Evolutionary conservation across 441 rosid species (phyloP).

Genomic region (Syzygium syzygioides): DNA sequence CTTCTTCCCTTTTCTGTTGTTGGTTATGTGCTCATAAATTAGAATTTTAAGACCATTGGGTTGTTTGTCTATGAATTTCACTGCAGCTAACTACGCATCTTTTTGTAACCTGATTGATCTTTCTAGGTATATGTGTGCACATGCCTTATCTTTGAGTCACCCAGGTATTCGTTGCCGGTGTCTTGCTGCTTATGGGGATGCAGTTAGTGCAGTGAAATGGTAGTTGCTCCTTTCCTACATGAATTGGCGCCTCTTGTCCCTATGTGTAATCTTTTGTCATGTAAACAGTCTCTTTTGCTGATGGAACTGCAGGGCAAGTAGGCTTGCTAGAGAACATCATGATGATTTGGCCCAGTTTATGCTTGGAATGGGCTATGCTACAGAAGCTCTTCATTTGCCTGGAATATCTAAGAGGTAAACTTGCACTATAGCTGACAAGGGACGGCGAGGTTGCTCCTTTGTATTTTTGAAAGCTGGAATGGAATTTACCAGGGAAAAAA

Average conservation of each 20-base stretch:
- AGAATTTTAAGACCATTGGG: background rate
- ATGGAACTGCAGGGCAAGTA: slow-evolving; percentile 71
- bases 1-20: background rate
- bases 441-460: background rate
- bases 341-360: slow-evolving; percentile 97
- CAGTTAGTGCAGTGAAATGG: slow-evolving; percentile 99
- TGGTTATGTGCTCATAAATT: background rate
- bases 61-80: background rate
- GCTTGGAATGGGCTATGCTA: slow-evolving; percentile 99
- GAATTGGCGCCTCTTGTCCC: background rate
- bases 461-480: background rate
- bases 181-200: slow-evolving; percentile 98
- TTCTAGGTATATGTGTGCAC: slow-evolving; percentile 93
- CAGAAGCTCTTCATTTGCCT: slow-evolving; percentile 98
- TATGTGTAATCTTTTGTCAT: background rate
- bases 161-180: slow-evolving; percentile 98
- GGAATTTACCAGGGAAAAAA: background rate
- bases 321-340: slow-evolving; percentile 99
- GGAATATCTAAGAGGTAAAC: slow-evolving; percentile 96
- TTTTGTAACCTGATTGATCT: slow-evolving; percentile 2
- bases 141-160: slow-evolving; percentile 95
- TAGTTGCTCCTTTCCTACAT: slow-evolving; percentile 20
- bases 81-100: background rate
- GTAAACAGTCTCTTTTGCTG: background rate
- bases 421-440: background rate